Evolutionary conservation across 225 moss, liverwort and hornwort species (phyloP), one percentile per base, ranked within the genome.

Genomic region (Straminergon stramineum): DNA sequence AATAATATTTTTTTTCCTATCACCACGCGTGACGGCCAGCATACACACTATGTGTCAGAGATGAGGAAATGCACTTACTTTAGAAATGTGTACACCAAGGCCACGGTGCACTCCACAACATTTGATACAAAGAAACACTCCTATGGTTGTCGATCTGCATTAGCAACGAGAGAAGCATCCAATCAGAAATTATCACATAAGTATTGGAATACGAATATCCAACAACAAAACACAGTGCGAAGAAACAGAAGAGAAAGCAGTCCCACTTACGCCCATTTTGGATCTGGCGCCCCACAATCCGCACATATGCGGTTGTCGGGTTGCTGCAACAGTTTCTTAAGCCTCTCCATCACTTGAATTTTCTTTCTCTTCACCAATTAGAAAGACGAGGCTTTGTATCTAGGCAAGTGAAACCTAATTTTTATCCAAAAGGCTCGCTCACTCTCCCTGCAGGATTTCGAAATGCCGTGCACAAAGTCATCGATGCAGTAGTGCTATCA

Each of bases 31-130:
- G 37, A 64, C 20, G 55, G 34, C 63, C 69, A 69, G 20, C 55
- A 51, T 48, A 61, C 7, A 41, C 21, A 60, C 48, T 39, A 21
- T 22, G 22, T 55, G 65, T 57, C 65, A 62, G 39, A 74, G 71
- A 75, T 56, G 39, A 77, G 53, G 83, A 89, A 82, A 67, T n/a
- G 32, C 52, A 80, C 90, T 84, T 88, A 94, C 95, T 90, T 94
- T 94, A 52, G 94, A 95, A 67, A 95, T 88, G 30, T 95, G 93
- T 18, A 95, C 95, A 83, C 99, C 99, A 74, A 99, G 99, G 92
- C 99, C 93, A 67, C 99, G 97, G 92, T 99, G 99, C 85, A 99
- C 99, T 75, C 99, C 99, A 74, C 96, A 97, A 87, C 99, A 99
- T 90, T 99, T 97, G 92, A 99, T 99, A 86, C 99, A 99, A 77